Evolutionary conservation across 768 basidiomycete species (phyloP).

Genomic region (Collybiopsis confluens): DNA sequence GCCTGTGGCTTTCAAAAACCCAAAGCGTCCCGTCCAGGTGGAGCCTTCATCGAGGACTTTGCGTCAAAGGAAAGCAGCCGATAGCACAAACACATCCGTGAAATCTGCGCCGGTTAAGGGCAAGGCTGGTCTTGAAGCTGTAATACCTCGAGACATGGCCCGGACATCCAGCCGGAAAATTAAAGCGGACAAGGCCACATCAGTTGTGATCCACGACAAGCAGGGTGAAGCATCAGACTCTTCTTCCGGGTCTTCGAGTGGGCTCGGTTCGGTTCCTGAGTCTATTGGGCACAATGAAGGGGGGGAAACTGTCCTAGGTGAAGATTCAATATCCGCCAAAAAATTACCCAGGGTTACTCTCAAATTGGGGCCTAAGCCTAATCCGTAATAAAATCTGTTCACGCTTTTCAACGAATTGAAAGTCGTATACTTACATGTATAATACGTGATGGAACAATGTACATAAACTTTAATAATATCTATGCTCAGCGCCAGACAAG

Average conservation of each 20-base stretch:
- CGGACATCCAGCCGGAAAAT: not conserved
- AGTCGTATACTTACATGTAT: too few relatives aligned
- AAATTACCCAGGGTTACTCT: slow-evolving; percentile 53
- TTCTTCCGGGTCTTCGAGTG: not conserved
- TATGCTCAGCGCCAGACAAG: too few relatives aligned
- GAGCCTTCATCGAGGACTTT: slow-evolving; percentile 40
- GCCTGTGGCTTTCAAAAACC: slow-evolving; percentile 16
- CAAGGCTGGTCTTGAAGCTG: slow-evolving; percentile 12
- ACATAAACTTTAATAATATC: too few relatives aligned
- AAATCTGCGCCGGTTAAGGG: slow-evolving; percentile 5
- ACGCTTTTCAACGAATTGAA: too few relatives aligned
- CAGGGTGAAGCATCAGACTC: not conserved
- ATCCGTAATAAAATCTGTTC: slow-evolving; percentile 6
- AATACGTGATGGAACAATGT: too few relatives aligned
- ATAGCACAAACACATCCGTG: slow-evolving; percentile 20
- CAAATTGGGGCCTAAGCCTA: slow-evolving; percentile 42
- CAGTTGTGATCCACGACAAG: too few relatives aligned
- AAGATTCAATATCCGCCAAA: slow-evolving; percentile 19
- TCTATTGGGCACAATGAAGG: not conserved
- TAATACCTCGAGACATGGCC: not conserved
- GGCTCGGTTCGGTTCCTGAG: not conserved
- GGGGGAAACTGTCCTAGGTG: not conserved
- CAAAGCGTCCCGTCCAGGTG: slow-evolving; percentile 15
- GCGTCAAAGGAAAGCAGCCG: slow-evolving; percentile 37
- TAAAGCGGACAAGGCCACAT: not conserved